These are phyloP conservation scores for Xylaria arbuscula DNA, from an alignment of 2,329 filamentous ascomycete genomes.

Conservation along the genomic window DNA sequence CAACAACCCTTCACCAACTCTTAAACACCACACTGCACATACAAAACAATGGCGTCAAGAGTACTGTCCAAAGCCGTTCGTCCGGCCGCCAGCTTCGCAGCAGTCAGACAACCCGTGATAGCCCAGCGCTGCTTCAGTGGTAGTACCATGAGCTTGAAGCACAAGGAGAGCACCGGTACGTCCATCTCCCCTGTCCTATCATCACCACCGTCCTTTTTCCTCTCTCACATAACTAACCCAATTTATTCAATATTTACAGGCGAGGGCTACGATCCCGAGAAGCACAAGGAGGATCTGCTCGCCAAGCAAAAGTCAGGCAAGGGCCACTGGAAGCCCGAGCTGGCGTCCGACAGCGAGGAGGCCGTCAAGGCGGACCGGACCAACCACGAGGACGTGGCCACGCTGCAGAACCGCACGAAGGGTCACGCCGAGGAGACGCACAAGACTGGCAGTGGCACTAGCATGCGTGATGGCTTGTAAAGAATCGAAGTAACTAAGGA, in stretches of 20 bases:
- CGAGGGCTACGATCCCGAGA: conserved; percentile 59
- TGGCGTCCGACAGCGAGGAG: conserved; percentile 84
- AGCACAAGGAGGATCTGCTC: conserved; percentile 70
- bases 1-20: background rate
- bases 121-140: conserved; percentile 43
- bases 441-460: conserved; percentile 61
- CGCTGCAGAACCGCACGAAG: conserved; percentile 71
- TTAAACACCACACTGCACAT: conserved; percentile 8
- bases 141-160: conserved; percentile 41
- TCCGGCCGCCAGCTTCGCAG: conserved; percentile 42
- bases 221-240: conserved; percentile 42
- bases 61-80: conserved; percentile 42
- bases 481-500: background rate
- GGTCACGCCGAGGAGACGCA: conserved; percentile 59
- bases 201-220: background rate
- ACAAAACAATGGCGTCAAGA: conserved; percentile 48
- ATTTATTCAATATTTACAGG: conserved; percentile 44
- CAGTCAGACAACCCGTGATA: conserved; percentile 43
- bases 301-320: conserved; percentile 76
- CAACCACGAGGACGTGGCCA: conserved; percentile 55
- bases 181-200: conserved; percentile 4
- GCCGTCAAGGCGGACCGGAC: conserved; percentile 74
- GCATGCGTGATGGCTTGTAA: conserved; percentile 58
- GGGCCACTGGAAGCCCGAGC: conserved; percentile 79
- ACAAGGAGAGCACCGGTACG: conserved; percentile 48